Percentiles rank a stretch among this genome's conserved stretches.
These are phyloP conservation scores for Taiozyma sp. DNA, from an alignment of 1,139 yeast species.

Conservation along the genomic window DNA sequence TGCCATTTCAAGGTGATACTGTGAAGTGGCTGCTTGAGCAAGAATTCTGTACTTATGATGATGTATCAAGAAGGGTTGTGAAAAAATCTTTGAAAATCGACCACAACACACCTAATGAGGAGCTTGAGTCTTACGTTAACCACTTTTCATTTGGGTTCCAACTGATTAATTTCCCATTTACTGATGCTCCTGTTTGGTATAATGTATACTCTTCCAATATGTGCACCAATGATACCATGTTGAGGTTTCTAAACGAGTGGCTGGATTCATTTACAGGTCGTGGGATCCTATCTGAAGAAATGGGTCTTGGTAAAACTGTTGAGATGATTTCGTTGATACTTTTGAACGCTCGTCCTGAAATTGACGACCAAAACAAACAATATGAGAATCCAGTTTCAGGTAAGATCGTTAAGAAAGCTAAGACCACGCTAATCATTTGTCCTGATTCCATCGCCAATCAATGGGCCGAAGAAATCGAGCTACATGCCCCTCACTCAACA, in stretches of 20 bases:
- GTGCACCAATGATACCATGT: conserved; percentile 30
- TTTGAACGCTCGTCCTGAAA: conserved; percentile 44
- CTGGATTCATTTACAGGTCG: conserved; percentile 35
- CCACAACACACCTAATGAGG: conserved; percentile 7
- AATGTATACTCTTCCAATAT: conserved; percentile 48
- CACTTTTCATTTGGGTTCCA: conserved; percentile 51
- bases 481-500: conserved; percentile 53
- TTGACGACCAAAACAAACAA: conserved; percentile 22
- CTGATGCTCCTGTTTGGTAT: conserved; percentile 33
- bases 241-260: conserved; percentile 21
- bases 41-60: conserved; percentile 49
- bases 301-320: conserved; percentile 95
- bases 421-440: conserved; percentile 77
- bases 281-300: conserved; percentile 84
- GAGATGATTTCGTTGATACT: conserved; percentile 68
- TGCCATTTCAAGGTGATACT: conserved; percentile 59
- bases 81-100: conserved; percentile 2
- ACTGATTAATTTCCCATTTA: conserved; percentile 23
- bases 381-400: conserved; percentile 6
- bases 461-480: conserved; percentile 72
- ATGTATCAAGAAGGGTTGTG: conserved; percentile 21
- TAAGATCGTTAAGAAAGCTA: conserved; percentile 47
- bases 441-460: conserved; percentile 81
- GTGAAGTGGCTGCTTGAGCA: conserved; percentile 59
- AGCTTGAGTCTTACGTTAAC: conserved; percentile 29